Evolutionary conservation across 2,329 filamentous ascomycete genomes (phyloP), one percentile per base, ranked within the genome.

Genomic region (Aphanocladium album): DNA sequence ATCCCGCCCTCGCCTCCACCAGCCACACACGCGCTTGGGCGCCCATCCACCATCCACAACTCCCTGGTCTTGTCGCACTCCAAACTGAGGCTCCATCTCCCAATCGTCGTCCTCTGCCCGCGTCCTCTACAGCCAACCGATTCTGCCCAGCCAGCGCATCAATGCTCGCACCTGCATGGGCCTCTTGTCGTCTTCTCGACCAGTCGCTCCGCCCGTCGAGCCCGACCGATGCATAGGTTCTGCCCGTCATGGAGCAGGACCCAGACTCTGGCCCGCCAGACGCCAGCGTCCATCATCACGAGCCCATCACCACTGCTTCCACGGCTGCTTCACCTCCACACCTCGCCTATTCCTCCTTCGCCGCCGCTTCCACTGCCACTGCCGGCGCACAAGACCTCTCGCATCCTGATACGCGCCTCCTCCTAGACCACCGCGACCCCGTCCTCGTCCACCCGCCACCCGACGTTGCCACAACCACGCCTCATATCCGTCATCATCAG

Each of bases 211-310:
- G 69, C 71, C 72, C 71, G 69, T 72, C 69, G 68, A 71, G 73
- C 74, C 73, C 74, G 74, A 77, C 75, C 69, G 71, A 77, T 77
- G 76, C 73, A 72, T 72, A 73, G 71, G 72, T 35, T 57, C 50
- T 59, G 55, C 57, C 72, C 71, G 78, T 74, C 73, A 83, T 82
- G 79, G 79, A 81, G 73, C 66, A 68, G 68, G 68, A 69, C 69
- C 64, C 64, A 57, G 64, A 61, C 62, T 62, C 57, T 60, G 61
- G 58, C 59, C 52, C 53, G 54, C 59, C 59, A 57, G 46, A 46
- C 52, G 37, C 59, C 45, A 60, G 57, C 41, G 52, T 65, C 64
- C 65, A 63, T 64, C 64, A 65, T 64, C 64, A 59, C 62, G 57
- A 63, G 62, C 53, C 57, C 47, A 39, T 39, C 59, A 66, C 60